Base-by-base conservation (phyloP, 2,329 filamentous ascomycete genomes). In the Neonectria punicea region DNA sequence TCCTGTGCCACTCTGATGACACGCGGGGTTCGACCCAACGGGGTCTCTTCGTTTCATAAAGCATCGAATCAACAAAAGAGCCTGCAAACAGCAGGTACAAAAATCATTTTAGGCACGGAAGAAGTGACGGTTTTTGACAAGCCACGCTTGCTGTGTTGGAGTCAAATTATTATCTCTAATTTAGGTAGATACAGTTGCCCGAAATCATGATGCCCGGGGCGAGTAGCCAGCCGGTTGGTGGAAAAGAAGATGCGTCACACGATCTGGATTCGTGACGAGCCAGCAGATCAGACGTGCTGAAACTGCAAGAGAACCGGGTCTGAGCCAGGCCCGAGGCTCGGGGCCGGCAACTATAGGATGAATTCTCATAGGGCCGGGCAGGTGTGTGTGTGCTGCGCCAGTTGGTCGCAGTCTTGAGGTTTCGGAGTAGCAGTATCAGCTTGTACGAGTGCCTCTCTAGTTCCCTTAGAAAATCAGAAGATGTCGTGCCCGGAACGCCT, bases 81-180 rank as follows among this genome's bases (percentile, higher is more conserved):
- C 44, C 18, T 32, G 55, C 9, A 30, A 30, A 30, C 6, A 10
- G 30, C 7, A 30, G 30, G 2, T 53, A 11, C 11, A 5, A 30
- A 4, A n/a, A n/a, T 30, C 14, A 18, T 14, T 16, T 10, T 7
- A 28, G 16, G 3, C 20, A 28, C 44, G 3, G 13, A 20, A 39
- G 14, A 13, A 51, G 9, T 18, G 22, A 6, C 28, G 25, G 39
- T 54, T 49, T 61, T 59, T 53, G 14, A 56, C 61, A 65, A 66
- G 53, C 30, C 20, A 59, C 36, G 57, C 63, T 61, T 65, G 63
- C 58, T 58, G 44, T 36, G 20, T 61, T 65, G 61, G 53, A 20
- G 49, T 60, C 54, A 56, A 66, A 60, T 72, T 73, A 73, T 67
- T 72, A 68, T 54, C 50, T 69, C 54, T 59, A 68, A 34, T 63